Percentiles rank a stretch among this genome's conserved stretches.
These are phyloP conservation scores for Blastobotrys niveus DNA, from an alignment of 1,139 yeast species.

Conservation along the genomic window DNA sequence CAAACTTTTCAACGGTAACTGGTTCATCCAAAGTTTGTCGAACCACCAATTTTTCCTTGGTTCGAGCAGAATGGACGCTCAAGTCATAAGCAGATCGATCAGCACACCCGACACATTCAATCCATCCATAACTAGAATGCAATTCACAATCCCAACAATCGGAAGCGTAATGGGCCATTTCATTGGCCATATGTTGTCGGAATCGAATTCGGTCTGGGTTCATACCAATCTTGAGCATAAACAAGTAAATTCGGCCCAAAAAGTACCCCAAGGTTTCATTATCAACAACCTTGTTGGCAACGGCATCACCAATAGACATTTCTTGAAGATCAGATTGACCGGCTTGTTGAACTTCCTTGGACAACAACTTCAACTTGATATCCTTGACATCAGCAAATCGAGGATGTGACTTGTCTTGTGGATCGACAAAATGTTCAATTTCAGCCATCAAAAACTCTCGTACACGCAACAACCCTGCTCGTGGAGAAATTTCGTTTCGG, in stretches of 20 bases:
- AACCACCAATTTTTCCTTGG: constrained; percentile 90
- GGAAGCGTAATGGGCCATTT: constrained; percentile 99
- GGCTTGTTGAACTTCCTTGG: constrained; percentile 78
- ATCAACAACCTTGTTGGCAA: constrained; percentile 78
- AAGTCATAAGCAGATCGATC: constrained; percentile 98
- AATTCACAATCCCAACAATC: constrained; percentile 99
- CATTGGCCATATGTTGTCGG: constrained; percentile 98
- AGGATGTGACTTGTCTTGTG: constrained; percentile 74
- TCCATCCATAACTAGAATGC: constrained; percentile 95
- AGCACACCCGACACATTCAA: constrained; percentile 99
- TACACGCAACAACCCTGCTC: constrained; percentile 95
- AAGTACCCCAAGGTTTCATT: constrained; percentile 97
- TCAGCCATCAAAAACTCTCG: constrained; percentile 99
- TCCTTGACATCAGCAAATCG: constrained; percentile 73
- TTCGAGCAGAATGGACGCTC: constrained; percentile 89
- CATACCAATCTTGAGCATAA: constrained; percentile 85
- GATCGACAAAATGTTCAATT: constrained; percentile 97
- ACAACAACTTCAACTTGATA: constrained; percentile 67
- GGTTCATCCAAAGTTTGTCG: constrained; percentile 88
- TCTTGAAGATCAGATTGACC: constrained; percentile 69
- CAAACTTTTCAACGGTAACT: constrained; percentile 70
- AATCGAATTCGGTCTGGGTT: constrained; percentile 79
- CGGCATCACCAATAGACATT: constrained; percentile 85
- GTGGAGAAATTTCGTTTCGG: constrained; percentile 98
- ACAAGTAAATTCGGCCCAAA: constrained; percentile 83